Evolutionary conservation across 2,329 filamentous ascomycete species (phyloP).

Genomic region (Aspergillus melleus): DNA sequence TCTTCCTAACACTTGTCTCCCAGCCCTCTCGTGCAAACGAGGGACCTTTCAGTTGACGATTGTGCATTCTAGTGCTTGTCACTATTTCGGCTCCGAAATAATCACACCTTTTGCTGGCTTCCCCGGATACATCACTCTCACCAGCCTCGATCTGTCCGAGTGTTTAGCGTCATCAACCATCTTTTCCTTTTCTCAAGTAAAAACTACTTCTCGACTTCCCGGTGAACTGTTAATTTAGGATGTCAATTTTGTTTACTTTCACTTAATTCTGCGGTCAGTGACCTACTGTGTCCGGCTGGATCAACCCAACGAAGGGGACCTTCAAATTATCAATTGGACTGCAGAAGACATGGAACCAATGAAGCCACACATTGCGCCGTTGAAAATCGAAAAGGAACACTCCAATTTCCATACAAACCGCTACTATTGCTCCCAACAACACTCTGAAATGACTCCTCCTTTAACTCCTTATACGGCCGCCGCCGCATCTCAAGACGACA

Average conservation of each 20-base stretch:
- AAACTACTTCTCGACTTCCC: not conserved
- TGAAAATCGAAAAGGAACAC: conserved; percentile 40
- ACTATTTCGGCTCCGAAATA: conserved; percentile 8
- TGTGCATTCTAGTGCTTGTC: conserved; percentile 1
- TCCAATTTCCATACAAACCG: conserved; percentile 25
- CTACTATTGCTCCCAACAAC: conserved; percentile 27
- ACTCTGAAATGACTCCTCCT: conserved; percentile 70
- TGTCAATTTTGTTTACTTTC: conserved; percentile 28
- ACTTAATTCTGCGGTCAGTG: conserved; percentile 34
- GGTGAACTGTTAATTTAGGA: conserved; percentile 16
- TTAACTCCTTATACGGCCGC: conserved; percentile 66
- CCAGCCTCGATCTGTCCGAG: not conserved
- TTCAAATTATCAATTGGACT: not conserved
- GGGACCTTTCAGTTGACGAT: conserved; percentile 8
- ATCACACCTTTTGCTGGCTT: not conserved
- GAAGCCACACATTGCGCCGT: conserved; percentile 38
- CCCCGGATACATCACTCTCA: not conserved
- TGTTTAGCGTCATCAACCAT: not conserved
- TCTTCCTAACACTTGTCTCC: conserved; percentile 12
- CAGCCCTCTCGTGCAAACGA: conserved; percentile 16
- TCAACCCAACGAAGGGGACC: not conserved
- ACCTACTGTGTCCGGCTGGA: conserved; percentile 23
- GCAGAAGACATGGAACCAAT: conserved; percentile 34
- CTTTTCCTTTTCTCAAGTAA: not conserved
- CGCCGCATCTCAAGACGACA: conserved; percentile 48